These are phyloP conservation scores for Hippophae gyantsensis DNA, from an alignment of 306 rosid species.

Conservation along the genomic window DNA sequence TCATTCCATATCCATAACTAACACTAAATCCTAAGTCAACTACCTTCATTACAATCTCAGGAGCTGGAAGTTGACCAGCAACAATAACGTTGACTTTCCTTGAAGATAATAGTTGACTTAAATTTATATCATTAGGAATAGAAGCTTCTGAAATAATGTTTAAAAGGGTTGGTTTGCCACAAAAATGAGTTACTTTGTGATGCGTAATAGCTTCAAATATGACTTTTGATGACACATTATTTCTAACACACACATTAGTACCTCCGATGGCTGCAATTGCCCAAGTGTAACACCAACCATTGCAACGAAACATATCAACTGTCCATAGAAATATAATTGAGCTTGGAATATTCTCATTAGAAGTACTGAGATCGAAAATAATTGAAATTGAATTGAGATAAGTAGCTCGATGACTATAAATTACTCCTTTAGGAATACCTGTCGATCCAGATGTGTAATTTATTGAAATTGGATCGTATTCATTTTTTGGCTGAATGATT, in stretches of 20 bases:
- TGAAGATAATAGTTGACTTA: slow-evolving; percentile 15
- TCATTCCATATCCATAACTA: slow-evolving; percentile 83
- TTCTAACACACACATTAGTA: slow-evolving; percentile 51
- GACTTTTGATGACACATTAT: slow-evolving; percentile 25
- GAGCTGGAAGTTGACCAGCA: slow-evolving; percentile 59
- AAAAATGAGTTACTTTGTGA: slow-evolving; percentile 57
- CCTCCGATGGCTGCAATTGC: slow-evolving; percentile 71
- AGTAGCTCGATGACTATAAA: slow-evolving; percentile 66
- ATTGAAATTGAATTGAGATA: slow-evolving; percentile 57
- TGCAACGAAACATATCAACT: slow-evolving; percentile 92
- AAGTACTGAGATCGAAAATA: slow-evolving; percentile 25
- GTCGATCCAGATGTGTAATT: slow-evolving; percentile 83
- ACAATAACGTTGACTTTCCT: slow-evolving; percentile 45
- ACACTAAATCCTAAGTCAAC: slow-evolving; percentile 50
- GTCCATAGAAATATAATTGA: slow-evolving; percentile 68
- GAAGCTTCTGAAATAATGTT: slow-evolving; percentile 38
- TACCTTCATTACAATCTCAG: slow-evolving; percentile 32
- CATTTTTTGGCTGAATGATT: slow-evolving; percentile 27
- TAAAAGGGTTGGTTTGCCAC: slow-evolving; percentile 62
- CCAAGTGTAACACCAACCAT: slow-evolving; percentile 88
- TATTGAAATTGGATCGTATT: slow-evolving; percentile 62
- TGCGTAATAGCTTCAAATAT: slow-evolving; percentile 43
- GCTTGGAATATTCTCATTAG: slow-evolving; percentile 17
- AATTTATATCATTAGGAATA: not conserved
- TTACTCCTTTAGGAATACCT: slow-evolving; percentile 63